Percentiles rank a stretch among this genome's conserved stretches.
phyloP scores from a whole-genome alignment of 2,329 filamentous ascomycete genomes.

The Aspergillus tamarii region DNA sequence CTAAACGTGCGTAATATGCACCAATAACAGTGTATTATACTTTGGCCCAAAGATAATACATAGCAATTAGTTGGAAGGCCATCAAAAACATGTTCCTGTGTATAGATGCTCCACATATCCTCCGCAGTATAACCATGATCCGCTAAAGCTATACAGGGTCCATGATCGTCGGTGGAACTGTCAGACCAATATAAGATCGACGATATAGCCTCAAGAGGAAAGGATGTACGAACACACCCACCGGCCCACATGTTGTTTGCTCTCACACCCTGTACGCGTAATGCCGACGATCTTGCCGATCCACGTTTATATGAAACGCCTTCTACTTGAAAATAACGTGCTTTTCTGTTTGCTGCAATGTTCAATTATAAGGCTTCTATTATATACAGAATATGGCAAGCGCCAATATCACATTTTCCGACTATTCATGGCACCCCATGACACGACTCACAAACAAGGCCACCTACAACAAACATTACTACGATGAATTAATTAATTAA shows the following conservation, averaged over 20 bases:
- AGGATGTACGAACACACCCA: constrained; percentile 6
- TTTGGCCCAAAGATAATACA: not conserved
- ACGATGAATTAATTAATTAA: not conserved
- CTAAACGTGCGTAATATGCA: not conserved
- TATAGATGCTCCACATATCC: not conserved
- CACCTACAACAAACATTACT: not conserved
- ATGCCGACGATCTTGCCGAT: not conserved
- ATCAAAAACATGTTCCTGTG: not conserved
- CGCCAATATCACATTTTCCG: not conserved
- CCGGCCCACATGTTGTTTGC: not conserved
- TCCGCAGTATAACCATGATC: not conserved
- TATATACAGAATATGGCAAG: not conserved
- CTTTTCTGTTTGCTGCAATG: not conserved
- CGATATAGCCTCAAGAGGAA: not conserved
- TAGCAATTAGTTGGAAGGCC: not conserved
- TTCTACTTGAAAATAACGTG: not conserved
- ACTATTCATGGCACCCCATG: not conserved
- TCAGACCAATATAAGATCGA: not conserved
- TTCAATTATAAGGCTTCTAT: not conserved
- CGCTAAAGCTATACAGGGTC: not conserved
- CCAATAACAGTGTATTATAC: not conserved
- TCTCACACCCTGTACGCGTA: constrained; percentile 24
- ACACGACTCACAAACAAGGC: not conserved
- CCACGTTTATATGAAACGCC: not conserved
- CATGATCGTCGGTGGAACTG: constrained; percentile 4